Evolutionary conservation across 208 protist genomes (phyloP).

Genomic region (Leishmania gerbilli): DNA sequence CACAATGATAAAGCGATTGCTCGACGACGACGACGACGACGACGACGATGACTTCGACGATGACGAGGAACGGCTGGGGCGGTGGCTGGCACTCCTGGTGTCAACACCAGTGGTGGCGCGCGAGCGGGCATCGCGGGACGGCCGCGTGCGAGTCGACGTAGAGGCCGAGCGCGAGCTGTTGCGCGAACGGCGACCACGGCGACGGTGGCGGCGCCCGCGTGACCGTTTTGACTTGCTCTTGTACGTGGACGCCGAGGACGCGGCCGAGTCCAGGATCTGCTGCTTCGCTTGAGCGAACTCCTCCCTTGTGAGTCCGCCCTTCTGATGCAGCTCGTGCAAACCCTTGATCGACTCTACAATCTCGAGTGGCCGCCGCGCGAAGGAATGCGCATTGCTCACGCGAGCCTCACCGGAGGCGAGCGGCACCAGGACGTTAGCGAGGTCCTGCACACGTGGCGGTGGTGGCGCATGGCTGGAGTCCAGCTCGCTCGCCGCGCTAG

Average conservation of each 20-base stretch:
- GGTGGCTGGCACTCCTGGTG: constrained; percentile 16
- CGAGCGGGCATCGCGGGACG: background rate
- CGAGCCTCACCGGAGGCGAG: background rate
- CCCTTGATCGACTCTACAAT: constrained; percentile 69
- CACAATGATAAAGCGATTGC: constrained; percentile 64
- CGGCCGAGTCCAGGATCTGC: constrained; percentile 48
- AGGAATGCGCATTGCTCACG: constrained; percentile 18
- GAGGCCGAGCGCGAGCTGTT: background rate
- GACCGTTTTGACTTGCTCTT: constrained; percentile 11
- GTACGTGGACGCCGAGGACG: constrained; percentile 17
- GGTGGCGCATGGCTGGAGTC: background rate
- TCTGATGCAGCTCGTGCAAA: constrained; percentile 68
- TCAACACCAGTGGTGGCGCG: background rate
- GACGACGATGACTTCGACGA: constrained; percentile 37
- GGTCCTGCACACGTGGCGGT: constrained; percentile 10
- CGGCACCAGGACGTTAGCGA: background rate
- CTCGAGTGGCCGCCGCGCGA: constrained; percentile 38
- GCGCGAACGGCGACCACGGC: constrained; percentile 1
- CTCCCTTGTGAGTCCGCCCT: constrained; percentile 64
- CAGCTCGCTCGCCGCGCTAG: background rate
- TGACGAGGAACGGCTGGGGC: constrained; percentile 21
- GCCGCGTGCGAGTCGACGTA: background rate
- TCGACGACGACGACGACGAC: constrained; percentile 30
- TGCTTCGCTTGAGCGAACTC: constrained; percentile 84
- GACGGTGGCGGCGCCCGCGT: background rate